phyloP scores from a whole-genome alignment of 192 early-diverging fungal species.

The Backusella macrospora region DNA sequence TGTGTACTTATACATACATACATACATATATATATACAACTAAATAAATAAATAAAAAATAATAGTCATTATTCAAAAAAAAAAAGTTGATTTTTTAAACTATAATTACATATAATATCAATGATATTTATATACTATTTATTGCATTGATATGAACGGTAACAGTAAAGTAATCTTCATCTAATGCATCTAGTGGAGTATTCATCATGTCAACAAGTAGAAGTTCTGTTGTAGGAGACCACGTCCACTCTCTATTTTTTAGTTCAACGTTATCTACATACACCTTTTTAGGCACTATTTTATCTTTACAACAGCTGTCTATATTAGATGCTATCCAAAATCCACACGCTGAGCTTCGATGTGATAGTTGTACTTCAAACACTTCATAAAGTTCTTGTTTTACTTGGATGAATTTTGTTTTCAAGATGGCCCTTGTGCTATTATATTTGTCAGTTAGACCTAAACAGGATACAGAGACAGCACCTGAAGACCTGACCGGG shows the following conservation, averaged over 20 bases:
- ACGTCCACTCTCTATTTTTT: not conserved
- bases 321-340: slow-evolving; percentile 5
- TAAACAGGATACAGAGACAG: slow-evolving; percentile 22
- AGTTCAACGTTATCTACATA: not conserved
- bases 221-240: not conserved
- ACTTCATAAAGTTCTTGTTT: not conserved
- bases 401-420: not conserved
- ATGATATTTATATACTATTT: not conserved
- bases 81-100: too few relatives aligned
- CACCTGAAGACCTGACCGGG: not conserved
- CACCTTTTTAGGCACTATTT: not conserved
- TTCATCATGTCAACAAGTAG: not conserved
- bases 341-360: not conserved
- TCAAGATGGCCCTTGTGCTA: slow-evolving; percentile 20
- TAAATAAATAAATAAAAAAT: not conserved
- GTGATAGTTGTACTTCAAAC: not conserved
- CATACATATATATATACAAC: not conserved
- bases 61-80: too few relatives aligned
- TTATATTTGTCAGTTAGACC: slow-evolving; percentile 44
- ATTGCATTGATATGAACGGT: not conserved
- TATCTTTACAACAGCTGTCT: not conserved
- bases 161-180: not conserved
- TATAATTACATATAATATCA: too few relatives aligned
- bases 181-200: not conserved
- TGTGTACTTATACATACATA: slow-evolving; percentile 1